Conservation (phyloP, 75 land plant genomes). For the Larix kaempferi region DNA sequence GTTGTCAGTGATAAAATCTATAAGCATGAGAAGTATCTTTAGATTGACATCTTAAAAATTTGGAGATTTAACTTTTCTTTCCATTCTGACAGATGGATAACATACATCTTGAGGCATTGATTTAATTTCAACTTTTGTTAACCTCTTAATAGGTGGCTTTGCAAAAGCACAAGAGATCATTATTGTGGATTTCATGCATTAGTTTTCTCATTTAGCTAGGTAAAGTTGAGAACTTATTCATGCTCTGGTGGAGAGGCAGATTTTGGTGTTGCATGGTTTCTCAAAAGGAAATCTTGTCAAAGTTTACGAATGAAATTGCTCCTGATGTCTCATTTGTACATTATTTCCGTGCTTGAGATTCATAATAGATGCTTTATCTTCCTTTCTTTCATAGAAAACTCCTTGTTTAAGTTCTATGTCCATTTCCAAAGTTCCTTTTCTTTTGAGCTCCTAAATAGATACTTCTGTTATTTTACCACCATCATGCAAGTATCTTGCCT, state of each 20-base stretch:
- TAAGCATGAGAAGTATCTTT: too few species aligned
- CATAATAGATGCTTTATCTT: conserved; percentile 29
- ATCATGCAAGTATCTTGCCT: conserved; percentile 11
- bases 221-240: not conserved
- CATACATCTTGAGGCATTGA: too few species aligned
- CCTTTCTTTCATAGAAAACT: conserved; percentile 42
- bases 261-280: not conserved
- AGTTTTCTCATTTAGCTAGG: not conserved
- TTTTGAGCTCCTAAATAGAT: conserved; percentile 42
- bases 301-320: conserved; percentile 60
- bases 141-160: conserved; percentile 23
- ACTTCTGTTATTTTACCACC: conserved; percentile 28
- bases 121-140: not conserved
- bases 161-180: conserved; percentile 14
- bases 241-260: conserved; percentile 1
- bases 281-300: conserved; percentile 12
- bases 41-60: too few species aligned
- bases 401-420: conserved; percentile 16
- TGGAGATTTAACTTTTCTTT: too few species aligned
- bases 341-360: conserved; percentile 31
- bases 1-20: too few species aligned
- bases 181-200: conserved; percentile 27
- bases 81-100: too few species aligned
- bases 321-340: conserved; percentile 57
- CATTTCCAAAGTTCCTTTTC: conserved; percentile 49